Evolutionary conservation across 768 basidiomycete species (phyloP).

Genomic region (Mrakia frigida): DNA sequence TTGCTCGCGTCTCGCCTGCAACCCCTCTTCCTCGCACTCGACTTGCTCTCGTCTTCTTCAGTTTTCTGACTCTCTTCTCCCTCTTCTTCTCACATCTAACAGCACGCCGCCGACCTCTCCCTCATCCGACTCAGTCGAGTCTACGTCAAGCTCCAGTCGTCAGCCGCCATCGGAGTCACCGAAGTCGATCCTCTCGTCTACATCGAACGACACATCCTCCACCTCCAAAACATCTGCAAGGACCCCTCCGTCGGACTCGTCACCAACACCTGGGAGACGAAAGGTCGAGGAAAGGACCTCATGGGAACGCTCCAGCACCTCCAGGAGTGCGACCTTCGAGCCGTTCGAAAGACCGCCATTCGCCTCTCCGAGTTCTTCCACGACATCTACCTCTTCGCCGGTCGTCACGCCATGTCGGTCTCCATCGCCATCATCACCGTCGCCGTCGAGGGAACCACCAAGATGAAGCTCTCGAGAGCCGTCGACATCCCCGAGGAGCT

Average conservation of each 20-base stretch:
- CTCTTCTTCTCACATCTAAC: not conserved
- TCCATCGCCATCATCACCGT: slow-evolving; percentile 28
- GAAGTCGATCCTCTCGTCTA: slow-evolving; percentile 25
- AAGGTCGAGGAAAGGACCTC: slow-evolving; percentile 4
- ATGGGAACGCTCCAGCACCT: slow-evolving; percentile 21
- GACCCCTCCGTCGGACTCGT: slow-evolving; percentile 20
- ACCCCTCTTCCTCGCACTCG: too few species aligned
- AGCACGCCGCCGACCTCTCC: slow-evolving; percentile 24
- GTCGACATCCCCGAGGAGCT: slow-evolving; percentile 27
- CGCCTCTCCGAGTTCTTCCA: slow-evolving; percentile 17
- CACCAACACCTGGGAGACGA: not conserved
- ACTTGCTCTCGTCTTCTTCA: not conserved
- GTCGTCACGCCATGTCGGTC: slow-evolving; percentile 28
- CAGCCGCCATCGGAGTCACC: not conserved
- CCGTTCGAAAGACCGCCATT: slow-evolving; percentile 16
- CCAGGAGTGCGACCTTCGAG: slow-evolving; percentile 4
- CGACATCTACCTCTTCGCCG: slow-evolving; percentile 22
- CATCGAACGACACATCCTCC: slow-evolving; percentile 22
- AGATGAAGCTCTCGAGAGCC: slow-evolving; percentile 13
- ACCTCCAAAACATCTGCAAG: slow-evolving; percentile 20
- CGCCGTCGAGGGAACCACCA: slow-evolving; percentile 21
- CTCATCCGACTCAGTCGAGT: slow-evolving; percentile 21
- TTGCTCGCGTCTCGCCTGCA: not conserved
- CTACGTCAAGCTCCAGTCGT: slow-evolving; percentile 22
- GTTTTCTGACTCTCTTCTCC: not conserved